These are phyloP conservation scores for Chaetomidium leptoderma DNA, from an alignment of 495 filamentous ascomycete species.

Conservation along the genomic window DNA sequence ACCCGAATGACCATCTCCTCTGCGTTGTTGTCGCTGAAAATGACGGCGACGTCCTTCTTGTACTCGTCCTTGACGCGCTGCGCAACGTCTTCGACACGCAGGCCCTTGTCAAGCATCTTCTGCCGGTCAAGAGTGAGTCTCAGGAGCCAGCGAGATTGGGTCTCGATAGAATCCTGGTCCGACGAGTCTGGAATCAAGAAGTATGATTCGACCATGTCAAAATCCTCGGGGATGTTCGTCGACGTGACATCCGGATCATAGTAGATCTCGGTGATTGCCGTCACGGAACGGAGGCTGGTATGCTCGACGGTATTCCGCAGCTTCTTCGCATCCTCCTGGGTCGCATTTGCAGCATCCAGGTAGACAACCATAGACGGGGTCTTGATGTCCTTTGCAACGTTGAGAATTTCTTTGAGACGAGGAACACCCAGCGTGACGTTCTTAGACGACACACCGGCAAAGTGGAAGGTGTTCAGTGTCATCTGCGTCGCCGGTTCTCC, in stretches of 20 bases:
- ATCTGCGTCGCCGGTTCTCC: constrained; percentile 99
- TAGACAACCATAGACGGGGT: constrained; percentile 97
- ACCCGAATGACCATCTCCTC: constrained; percentile 93
- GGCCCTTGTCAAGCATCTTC: constrained; percentile 89
- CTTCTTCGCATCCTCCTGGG: constrained; percentile 76
- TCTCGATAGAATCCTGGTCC: constrained; percentile 71
- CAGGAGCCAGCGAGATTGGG: constrained; percentile 90
- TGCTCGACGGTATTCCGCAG: constrained; percentile 88
- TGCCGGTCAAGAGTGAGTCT: constrained; percentile 90
- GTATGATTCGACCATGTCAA: constrained; percentile 93
- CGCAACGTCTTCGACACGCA: constrained; percentile 92
- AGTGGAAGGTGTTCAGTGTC: constrained; percentile 99
- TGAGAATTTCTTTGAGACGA: constrained; percentile 98
- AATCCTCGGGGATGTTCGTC: constrained; percentile 81
- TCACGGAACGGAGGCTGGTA: constrained; percentile 88
- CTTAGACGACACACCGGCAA: constrained; percentile 98
- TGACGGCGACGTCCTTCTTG: constrained; percentile 79
- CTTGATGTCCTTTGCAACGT: constrained; percentile 96
- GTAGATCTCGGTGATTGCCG: constrained; percentile 88
- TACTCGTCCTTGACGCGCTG: constrained; percentile 81
- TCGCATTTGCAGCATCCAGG: constrained; percentile 54
- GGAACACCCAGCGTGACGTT: constrained; percentile 99
- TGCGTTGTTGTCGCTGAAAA: constrained; percentile 97
- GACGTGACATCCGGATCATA: constrained; percentile 88
- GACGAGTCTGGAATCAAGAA: constrained; percentile 79